Evolutionary conservation across 306 rosid genomes (phyloP).

Genomic region (Cucumis sativus): DNA sequence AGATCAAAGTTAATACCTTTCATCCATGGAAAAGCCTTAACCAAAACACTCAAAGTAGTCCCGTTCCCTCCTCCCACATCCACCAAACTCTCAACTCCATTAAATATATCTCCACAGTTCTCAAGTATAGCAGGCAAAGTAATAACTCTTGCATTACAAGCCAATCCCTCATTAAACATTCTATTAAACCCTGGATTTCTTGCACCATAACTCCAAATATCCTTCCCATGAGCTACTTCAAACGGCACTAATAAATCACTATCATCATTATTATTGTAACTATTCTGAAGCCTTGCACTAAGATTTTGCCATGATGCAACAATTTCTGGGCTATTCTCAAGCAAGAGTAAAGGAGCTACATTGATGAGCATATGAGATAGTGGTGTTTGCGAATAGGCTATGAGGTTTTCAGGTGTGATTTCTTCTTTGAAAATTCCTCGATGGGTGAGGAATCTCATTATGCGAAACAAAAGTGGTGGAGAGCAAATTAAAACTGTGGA

Average conservation of each 20-base stretch:
- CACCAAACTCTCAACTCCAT: slow-evolving; percentile 36
- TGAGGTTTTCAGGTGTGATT: background rate
- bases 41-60: slow-evolving; percentile 20
- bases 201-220: slow-evolving; percentile 29
- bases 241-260: slow-evolving; percentile 6
- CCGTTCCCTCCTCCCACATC: slow-evolving; percentile 82
- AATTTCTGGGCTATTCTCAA: slow-evolving; percentile 14
- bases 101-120: slow-evolving; percentile 26
- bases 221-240: slow-evolving; percentile 32
- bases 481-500: background rate
- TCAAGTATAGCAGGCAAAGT: slow-evolving; percentile 19
- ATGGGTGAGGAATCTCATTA: background rate
- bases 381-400: background rate
- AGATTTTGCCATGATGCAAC: slow-evolving; percentile 22
- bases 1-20: slow-evolving; percentile 55
- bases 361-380: background rate
- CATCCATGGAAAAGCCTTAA: slow-evolving; percentile 33
- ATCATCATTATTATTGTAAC: background rate
- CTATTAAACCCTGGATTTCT: slow-evolving; percentile 18
- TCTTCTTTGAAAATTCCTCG: background rate
- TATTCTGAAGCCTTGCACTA: slow-evolving; percentile 3
- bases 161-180: slow-evolving; percentile 59
- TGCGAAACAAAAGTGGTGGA: background rate
- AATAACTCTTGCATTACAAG: slow-evolving; percentile 24
- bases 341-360: slow-evolving; percentile 11